These are phyloP conservation scores for Eragrostis tef DNA, from an alignment of 202 grass and related monocot genomes.

Conservation along the genomic window DNA sequence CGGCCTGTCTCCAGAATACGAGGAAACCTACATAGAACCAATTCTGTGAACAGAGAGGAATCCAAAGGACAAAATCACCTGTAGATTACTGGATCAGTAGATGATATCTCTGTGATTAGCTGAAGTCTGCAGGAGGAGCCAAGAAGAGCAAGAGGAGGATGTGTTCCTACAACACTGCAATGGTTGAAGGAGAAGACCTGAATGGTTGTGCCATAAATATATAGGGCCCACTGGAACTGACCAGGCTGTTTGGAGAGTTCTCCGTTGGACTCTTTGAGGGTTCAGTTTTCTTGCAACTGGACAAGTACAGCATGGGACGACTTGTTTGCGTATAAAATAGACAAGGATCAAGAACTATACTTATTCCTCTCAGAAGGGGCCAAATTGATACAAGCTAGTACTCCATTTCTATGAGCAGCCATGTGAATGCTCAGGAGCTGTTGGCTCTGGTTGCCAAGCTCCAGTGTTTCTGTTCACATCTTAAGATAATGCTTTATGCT, in stretches of 20 bases:
- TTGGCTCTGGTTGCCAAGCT: constrained; percentile 7
- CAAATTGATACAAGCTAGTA: not conserved
- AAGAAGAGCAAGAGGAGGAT: constrained; percentile 20
- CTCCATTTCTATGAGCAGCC: not conserved
- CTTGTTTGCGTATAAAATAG: constrained; percentile 28
- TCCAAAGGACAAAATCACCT: constrained; percentile 16
- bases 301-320: not conserved
- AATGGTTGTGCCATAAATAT: constrained; percentile 20
- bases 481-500: constrained; percentile 25
- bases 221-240: constrained; percentile 45
- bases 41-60: constrained; percentile 37
- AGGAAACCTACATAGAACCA: not conserved
- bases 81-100: constrained; percentile 12
- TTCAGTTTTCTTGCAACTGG: constrained; percentile 30
- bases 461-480: constrained; percentile 20
- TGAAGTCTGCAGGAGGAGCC: constrained; percentile 26
- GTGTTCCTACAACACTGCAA: constrained; percentile 31
- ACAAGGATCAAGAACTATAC: not conserved
- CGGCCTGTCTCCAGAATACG: not conserved
- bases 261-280: constrained; percentile 15
- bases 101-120: not conserved
- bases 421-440: constrained; percentile 17
- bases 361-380: constrained; percentile 10
- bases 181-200: constrained; percentile 20
- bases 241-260: constrained; percentile 44